A percentile compares a stretch with the other conserved stretches of the same genome.
phyloP scores from a whole-genome alignment of 1,284 basidiomycete genomes.

The Cryptococcus neoformans region DNA sequence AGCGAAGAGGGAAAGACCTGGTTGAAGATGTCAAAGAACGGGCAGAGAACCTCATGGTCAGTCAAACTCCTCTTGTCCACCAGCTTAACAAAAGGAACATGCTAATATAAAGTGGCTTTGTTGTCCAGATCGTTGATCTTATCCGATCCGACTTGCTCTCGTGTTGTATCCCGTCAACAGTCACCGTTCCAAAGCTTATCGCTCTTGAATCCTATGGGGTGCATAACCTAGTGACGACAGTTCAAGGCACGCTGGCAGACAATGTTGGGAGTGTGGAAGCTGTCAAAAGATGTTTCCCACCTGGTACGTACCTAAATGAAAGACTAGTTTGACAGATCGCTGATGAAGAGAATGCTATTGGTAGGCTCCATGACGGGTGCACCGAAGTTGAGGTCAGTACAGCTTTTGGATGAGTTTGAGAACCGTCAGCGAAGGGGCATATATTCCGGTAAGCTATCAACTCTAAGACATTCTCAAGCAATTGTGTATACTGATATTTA shows the following conservation, averaged over 20 bases:
- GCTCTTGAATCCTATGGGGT: conserved; percentile 90
- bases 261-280: conserved; percentile 64
- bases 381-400: conserved; percentile 89
- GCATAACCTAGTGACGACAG: conserved; percentile 94
- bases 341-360: conserved; percentile 1
- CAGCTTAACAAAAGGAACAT: too few relatives aligned
- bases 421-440: conserved; percentile 62
- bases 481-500: not conserved
- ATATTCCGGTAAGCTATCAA: conserved; percentile 64
- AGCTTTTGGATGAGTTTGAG: conserved; percentile 83
- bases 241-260: conserved; percentile 61
- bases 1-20: conserved; percentile 52
- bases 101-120: too few relatives aligned
- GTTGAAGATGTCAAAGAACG: conserved; percentile 82
- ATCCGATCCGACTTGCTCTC: conserved; percentile 85
- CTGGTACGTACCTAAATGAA: conserved; percentile 57
- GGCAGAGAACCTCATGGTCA: conserved; percentile 90
- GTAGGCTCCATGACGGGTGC: conserved; percentile 96
- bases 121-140: conserved; percentile 75
- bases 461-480: not conserved
- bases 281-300: conserved; percentile 75
- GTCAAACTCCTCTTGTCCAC: conserved; percentile 5
- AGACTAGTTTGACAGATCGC: not conserved
- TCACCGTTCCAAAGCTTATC: conserved; percentile 83
- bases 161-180: conserved; percentile 66